Conservation (phyloP, 192 early-diverging fungal species). For the Piromyces sp. region DNA sequence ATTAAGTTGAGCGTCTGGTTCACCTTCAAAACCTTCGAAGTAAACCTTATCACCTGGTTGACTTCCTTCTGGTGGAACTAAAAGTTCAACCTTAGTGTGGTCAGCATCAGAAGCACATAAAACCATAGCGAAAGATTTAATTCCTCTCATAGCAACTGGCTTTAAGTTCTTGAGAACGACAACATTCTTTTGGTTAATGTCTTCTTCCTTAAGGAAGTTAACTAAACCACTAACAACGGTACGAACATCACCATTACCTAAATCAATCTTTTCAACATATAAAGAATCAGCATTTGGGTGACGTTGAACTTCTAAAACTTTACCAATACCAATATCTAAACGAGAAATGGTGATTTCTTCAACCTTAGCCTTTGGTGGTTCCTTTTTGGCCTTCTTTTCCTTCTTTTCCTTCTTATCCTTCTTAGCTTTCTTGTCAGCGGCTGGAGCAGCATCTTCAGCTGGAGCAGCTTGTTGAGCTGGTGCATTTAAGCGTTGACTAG, state of each 20-base stretch:
- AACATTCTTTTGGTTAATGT: conserved; percentile 44
- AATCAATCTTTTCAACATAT: conserved; percentile 89
- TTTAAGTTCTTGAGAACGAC: conserved; percentile 82
- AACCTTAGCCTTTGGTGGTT: conserved; percentile 6
- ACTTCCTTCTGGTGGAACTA: conserved; percentile 67
- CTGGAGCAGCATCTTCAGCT: conserved; percentile 21
- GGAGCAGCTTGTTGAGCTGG: conserved; percentile 3
- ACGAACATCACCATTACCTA: conserved; percentile 62
- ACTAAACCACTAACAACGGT: conserved; percentile 86
- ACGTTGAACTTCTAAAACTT: conserved; percentile 59
- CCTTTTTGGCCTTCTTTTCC: conserved; percentile 16
- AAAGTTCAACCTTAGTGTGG: conserved; percentile 76
- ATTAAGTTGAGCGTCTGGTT: conserved; percentile 76
- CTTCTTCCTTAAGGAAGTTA: conserved; percentile 72
- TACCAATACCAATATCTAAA: conserved; percentile 86
- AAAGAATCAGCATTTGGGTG: conserved; percentile 93
- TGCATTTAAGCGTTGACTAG: not conserved
- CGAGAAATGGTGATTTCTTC: conserved; percentile 37
- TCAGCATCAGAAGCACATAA: conserved; percentile 70
- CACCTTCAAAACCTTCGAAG: conserved; percentile 77
- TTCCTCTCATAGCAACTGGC: conserved; percentile 80
- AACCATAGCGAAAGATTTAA: conserved; percentile 93
- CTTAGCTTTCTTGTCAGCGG: not conserved
- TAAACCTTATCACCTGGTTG: conserved; percentile 79
- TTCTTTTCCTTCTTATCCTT: conserved; percentile 20